Conservation (phyloP, 169 alveolate species). For the Fabrea salina region DNA sequence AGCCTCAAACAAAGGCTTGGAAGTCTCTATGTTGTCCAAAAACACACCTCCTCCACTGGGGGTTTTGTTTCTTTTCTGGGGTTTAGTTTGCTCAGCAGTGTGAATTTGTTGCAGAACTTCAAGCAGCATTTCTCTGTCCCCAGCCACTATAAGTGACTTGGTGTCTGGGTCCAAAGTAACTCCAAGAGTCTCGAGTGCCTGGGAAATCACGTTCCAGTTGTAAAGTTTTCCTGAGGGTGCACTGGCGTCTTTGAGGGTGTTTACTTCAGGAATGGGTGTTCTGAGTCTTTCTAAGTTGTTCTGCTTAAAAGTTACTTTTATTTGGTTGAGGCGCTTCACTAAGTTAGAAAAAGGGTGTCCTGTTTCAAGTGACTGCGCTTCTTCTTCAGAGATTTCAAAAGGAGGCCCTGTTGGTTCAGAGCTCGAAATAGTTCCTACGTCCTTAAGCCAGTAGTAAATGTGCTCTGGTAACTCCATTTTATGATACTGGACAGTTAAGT, state of each 20-base stretch:
- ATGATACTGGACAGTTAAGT: too few relatives aligned
- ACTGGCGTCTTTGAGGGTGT: constrained; percentile 5
- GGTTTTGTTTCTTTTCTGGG: background rate
- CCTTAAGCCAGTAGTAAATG: background rate
- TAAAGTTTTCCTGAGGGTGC: constrained; percentile 42
- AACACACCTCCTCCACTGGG: background rate
- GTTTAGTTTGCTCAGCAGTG: background rate
- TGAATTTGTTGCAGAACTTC: constrained; percentile 27
- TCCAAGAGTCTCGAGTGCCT: constrained; percentile 20
- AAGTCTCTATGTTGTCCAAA: background rate
- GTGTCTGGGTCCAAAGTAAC: constrained; percentile 34
- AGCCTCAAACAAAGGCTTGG: constrained; percentile 2
- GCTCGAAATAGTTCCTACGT: background rate
- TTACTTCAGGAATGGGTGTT: constrained; percentile 27
- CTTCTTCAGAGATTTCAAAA: constrained; percentile 7
- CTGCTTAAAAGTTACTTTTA: constrained; percentile 23
- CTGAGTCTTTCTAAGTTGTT: constrained; percentile 14
- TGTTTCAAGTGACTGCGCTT: background rate
- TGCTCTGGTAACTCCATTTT: background rate
- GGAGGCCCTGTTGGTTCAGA: background rate
- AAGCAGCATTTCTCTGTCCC: constrained; percentile 36
- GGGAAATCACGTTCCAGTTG: constrained; percentile 38
- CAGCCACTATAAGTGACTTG: constrained; percentile 36
- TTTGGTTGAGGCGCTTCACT: constrained; percentile 2
- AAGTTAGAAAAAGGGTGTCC: background rate